Evolutionary conservation across 768 basidiomycete species (phyloP).

Genomic region (Pisolithus tinctorius): DNA sequence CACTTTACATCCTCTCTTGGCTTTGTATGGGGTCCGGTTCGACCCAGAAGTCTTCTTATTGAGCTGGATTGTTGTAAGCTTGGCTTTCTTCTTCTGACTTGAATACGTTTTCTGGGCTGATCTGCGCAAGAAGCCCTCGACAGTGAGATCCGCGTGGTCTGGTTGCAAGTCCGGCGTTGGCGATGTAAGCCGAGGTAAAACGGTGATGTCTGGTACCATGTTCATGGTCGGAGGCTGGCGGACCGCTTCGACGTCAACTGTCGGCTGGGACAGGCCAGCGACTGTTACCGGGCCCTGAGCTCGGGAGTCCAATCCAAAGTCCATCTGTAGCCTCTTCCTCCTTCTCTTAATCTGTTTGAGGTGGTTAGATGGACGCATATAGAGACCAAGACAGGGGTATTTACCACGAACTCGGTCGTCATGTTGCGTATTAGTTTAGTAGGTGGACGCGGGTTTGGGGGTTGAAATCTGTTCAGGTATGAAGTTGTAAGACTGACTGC

Average conservation of each 20-base stretch:
- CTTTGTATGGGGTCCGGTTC: neutral
- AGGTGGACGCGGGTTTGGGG: neutral
- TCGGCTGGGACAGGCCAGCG: neutral
- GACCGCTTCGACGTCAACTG: neutral
- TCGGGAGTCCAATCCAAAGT: neutral
- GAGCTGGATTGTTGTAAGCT: neutral
- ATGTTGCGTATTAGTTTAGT: neutral
- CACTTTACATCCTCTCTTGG: constrained; percentile 15
- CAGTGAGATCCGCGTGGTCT: constrained; percentile 10
- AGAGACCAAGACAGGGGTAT: neutral
- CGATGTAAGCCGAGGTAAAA: constrained; percentile 6
- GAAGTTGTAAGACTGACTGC: no score
- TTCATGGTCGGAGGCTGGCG: neutral
- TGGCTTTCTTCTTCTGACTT: neutral
- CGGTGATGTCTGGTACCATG: constrained; percentile 15
- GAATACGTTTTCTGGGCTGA: neutral
- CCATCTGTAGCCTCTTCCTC: constrained; percentile 15
- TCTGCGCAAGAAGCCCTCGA: constrained; percentile 20
- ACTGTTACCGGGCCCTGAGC: neutral
- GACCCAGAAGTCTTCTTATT: neutral
- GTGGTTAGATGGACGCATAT: neutral
- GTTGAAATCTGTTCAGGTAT: neutral
- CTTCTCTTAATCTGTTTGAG: constrained; percentile 19
- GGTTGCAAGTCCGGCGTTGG: no score
- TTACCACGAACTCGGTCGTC: neutral